These are phyloP conservation scores for Candida ortonii DNA, from an alignment of 805 yeast genomes.

Conservation along the genomic window DNA sequence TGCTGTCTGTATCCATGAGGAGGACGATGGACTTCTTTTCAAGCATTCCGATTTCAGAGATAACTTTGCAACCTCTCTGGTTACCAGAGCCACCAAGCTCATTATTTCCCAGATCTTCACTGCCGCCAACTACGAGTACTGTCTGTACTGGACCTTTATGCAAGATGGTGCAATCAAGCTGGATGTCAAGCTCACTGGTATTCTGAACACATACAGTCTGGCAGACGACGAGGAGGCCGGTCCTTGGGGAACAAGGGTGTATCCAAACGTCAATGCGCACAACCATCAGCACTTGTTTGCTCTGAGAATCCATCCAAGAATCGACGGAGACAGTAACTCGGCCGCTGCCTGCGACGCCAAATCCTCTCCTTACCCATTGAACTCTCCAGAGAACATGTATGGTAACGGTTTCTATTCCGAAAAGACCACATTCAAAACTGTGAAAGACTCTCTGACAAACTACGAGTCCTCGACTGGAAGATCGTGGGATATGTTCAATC, in stretches of 20 bases:
- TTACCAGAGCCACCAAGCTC: conserved; percentile 71
- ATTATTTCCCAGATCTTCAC: conserved; percentile 79
- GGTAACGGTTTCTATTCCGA: conserved; percentile 75
- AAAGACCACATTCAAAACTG: conserved; percentile 65
- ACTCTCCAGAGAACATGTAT: conserved; percentile 67
- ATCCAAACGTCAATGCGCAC: conserved; percentile 80
- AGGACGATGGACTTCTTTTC: conserved; percentile 75
- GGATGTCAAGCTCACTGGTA: conserved; percentile 79
- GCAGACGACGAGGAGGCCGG: conserved; percentile 64
- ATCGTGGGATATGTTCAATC: conserved; percentile 78
- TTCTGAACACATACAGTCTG: conserved; percentile 68
- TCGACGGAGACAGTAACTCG: conserved; percentile 78
- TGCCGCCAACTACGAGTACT: conserved; percentile 84
- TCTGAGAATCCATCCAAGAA: conserved; percentile 73
- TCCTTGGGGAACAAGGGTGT: conserved; percentile 79
- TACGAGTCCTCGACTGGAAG: conserved; percentile 61
- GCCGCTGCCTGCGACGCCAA: conserved; percentile 65
- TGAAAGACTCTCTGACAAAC: conserved; percentile 61
- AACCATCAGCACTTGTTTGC: conserved; percentile 84
- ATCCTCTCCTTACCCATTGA: conserved; percentile 56
- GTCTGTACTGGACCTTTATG: conserved; percentile 78
- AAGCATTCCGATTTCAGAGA: conserved; percentile 87
- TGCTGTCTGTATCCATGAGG: conserved; percentile 83
- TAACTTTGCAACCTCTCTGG: conserved; percentile 68
- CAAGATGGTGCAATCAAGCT: conserved; percentile 82